Evolutionary conservation across 495 filamentous ascomycete species (phyloP), one percentile per base, ranked within the genome.

Genomic region (Recurvomyces mirabilis): DNA sequence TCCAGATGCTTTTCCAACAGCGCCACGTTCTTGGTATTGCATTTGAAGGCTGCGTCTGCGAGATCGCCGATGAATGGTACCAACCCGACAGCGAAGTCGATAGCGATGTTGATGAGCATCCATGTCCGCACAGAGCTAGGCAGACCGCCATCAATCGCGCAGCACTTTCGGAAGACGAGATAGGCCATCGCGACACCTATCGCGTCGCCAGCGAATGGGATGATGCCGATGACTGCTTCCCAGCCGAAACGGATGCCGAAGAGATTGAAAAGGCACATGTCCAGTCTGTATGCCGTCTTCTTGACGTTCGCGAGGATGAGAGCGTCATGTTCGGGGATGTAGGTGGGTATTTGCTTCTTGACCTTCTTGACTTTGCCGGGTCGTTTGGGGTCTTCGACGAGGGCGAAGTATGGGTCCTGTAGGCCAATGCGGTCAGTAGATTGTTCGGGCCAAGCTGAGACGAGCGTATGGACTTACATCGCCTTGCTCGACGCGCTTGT

Each of bases 31-130:
- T 49, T 50, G 28, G 56, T 55, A 34, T 66, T 66, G 53, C 45
- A 53, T 51, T 63, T 66, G 49, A 56, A 47, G 15, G 47, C 54
- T 5, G 74, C 75, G 57, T 96, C 91, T 26, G 73, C 73, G 19
- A 96, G 19, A 54, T 95, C 91, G 15, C 91, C 91, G 5, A 94
- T 41, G 50, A 95, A 74, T 0, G 91, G 91, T 15, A 94, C 66
- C 6, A 98, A 65, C 12, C 91, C 91, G 31, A 94, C 69, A 40
- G 75, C 53, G 49, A 93, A 84, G 60, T 95, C 91, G 21, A 88
- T 38, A 2, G 77, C 36, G 33, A 95, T 71, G 60, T 93, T 84
- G 45, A 83, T 60, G 40, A 83, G 43, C 89, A 96, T 94, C 54
- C 66, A 64, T n/a, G 58, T 59, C 30, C 62, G 65, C 25, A 87